Percentiles rank a stretch among this genome's conserved stretches.
phyloP scores from a whole-genome alignment of 2,329 filamentous ascomycete species.

The Nigrospora sphaerica region DNA sequence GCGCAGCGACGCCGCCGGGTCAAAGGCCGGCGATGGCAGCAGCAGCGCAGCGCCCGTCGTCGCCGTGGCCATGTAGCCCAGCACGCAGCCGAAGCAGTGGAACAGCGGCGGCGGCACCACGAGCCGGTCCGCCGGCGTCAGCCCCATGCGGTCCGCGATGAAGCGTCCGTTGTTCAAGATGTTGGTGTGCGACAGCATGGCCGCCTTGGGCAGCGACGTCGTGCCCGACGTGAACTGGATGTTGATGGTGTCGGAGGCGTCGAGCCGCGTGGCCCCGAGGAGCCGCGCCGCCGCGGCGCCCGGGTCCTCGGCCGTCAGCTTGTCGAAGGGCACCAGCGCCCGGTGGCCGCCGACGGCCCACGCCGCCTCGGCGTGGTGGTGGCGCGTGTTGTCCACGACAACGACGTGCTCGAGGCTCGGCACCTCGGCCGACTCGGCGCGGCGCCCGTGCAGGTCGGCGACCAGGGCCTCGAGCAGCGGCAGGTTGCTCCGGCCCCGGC shows the following conservation, averaged over 20 bases:
- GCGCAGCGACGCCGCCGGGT: conserved; percentile 63
- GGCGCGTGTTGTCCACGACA: conserved; percentile 67
- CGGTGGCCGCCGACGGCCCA: conserved; percentile 27
- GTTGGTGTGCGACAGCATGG: conserved; percentile 76
- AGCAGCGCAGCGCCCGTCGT: conserved; percentile 74
- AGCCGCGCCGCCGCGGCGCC: conserved; percentile 35
- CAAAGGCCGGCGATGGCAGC: conserved; percentile 81
- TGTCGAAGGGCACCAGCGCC: conserved; percentile 37
- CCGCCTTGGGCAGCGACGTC: conserved; percentile 83
- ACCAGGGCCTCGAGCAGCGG: conserved; percentile 37
- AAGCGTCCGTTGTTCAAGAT: conserved; percentile 89
- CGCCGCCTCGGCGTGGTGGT: conserved; percentile 37
- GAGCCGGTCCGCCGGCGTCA: conserved; percentile 66
- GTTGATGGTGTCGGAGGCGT: conserved; percentile 64
- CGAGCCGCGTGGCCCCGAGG: no score
- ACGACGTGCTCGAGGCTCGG: conserved; percentile 67
- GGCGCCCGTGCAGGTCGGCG: conserved; percentile 28
- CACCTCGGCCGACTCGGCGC: conserved; percentile 39
- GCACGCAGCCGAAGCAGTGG: conserved; percentile 82
- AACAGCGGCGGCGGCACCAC: conserved; percentile 84
- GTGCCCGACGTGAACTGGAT: conserved; percentile 98
- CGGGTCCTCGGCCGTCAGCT: conserved; percentile 35
- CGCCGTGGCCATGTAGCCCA: conserved; percentile 94
- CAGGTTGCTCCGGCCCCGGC: conserved; percentile 46
- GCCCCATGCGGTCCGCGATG: conserved; percentile 78